Conservation (phyloP, 208 protist genomes). For the Acanthamoeba healyi region DNA sequence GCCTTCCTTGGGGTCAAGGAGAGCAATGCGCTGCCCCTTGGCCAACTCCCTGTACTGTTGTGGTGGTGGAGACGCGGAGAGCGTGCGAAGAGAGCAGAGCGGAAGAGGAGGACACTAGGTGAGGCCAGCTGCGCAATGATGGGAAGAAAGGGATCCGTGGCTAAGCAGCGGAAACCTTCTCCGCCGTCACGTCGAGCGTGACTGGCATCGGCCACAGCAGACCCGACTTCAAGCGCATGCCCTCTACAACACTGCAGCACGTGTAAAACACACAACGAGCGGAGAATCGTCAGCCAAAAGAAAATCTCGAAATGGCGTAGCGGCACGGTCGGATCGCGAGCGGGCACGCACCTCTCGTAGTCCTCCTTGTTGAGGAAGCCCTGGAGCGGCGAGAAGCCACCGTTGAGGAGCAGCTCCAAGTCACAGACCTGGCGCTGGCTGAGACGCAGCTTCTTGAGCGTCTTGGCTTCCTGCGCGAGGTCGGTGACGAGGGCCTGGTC, state of each 20-base stretch:
- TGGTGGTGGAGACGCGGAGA: not conserved
- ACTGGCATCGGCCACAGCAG: conserved; percentile 84
- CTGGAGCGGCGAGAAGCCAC: conserved; percentile 91
- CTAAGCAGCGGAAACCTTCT: conserved; percentile 46
- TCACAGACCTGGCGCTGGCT: conserved; percentile 92
- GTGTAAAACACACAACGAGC: not conserved
- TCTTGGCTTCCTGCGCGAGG: not conserved
- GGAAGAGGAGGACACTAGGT: not conserved
- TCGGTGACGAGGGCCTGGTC: not conserved
- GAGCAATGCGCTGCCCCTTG: conserved; percentile 54
- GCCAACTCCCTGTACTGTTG: conserved; percentile 66
- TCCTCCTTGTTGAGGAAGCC: conserved; percentile 91
- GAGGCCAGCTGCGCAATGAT: conserved; percentile 6
- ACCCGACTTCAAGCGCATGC: conserved; percentile 80
- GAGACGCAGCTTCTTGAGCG: conserved; percentile 80
- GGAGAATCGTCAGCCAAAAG: not conserved
- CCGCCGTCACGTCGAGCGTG: conserved; percentile 82
- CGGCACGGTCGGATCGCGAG: too few species aligned
- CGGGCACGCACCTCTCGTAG: conserved; percentile 86
- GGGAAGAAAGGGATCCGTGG: conserved; percentile 47
- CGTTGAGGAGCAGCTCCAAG: conserved; percentile 91
- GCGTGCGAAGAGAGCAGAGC: not conserved
- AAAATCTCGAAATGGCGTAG: not conserved
- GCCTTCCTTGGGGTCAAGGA: conserved; percentile 65
- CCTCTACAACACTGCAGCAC: conserved; percentile 30